Percentiles rank a stretch among this genome's conserved stretches.
Conservation (phyloP, 1,284 basidiomycete species). For the Phellinidium pouzarii region DNA sequence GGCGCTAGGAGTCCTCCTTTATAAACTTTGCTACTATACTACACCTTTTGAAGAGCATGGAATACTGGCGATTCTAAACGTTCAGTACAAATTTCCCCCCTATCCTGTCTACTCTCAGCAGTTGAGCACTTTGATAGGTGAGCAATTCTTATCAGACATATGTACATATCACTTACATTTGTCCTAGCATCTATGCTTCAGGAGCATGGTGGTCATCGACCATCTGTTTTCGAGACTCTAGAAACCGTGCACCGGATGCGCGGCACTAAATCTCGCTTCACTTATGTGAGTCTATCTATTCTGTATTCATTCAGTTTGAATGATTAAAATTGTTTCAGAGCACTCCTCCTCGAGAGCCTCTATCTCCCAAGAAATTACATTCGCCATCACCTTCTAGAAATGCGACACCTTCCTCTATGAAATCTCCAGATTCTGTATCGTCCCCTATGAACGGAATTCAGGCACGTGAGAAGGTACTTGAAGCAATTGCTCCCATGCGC, state of each 20-base stretch:
- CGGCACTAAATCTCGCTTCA: constrained; percentile 74
- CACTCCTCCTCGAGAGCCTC: constrained; percentile 14
- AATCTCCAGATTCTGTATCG: not conserved
- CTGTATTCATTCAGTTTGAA: not conserved
- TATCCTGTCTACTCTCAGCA: constrained; percentile 89
- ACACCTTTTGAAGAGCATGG: constrained; percentile 98
- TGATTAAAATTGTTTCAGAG: constrained; percentile 25
- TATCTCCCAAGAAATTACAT: constrained; percentile 13
- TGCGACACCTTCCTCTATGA: constrained; percentile 1
- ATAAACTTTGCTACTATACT: constrained; percentile 95
- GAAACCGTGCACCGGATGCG: constrained; percentile 72
- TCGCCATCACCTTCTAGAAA: constrained; percentile 6
- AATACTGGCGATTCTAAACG: constrained; percentile 92
- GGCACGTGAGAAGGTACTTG: constrained; percentile 65
- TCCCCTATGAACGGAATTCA: constrained; percentile 46
- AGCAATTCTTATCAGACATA: constrained; percentile 24
- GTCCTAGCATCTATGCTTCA: constrained; percentile 76
- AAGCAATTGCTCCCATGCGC: constrained; percentile 72
- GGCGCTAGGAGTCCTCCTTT: constrained; percentile 72
- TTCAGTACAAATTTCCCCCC: constrained; percentile 89
- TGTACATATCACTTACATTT: constrained; percentile 14
- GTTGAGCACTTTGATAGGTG: constrained; percentile 85
- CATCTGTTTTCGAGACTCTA: constrained; percentile 77
- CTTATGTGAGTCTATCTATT: constrained; percentile 44
- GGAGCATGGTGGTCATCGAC: constrained; percentile 79